These are phyloP conservation scores for Striga asiatica DNA, from an alignment of 257 asterid genomes.

Conservation along the genomic window DNA sequence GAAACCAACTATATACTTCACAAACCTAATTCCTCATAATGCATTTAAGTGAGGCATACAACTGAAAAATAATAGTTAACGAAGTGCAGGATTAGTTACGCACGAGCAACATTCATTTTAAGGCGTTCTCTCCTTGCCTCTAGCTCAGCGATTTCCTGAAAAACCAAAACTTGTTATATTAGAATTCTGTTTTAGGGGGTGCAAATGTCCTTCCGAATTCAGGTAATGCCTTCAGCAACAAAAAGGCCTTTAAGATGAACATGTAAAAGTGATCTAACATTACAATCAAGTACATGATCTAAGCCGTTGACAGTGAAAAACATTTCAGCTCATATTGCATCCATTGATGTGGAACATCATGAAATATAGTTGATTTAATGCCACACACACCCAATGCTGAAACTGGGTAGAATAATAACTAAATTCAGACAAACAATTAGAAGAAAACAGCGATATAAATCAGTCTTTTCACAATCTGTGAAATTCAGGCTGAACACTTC, in stretches of 20 bases:
- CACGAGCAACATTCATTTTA: constrained; percentile 76
- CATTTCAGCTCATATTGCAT: background rate
- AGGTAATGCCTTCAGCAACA: constrained; percentile 8
- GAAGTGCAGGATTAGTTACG: constrained; percentile 21
- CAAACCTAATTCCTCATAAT: background rate
- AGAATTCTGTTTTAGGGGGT: background rate
- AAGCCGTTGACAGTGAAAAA: background rate
- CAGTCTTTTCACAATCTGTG: background rate
- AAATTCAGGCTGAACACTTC: too few species aligned
- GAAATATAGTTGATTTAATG: background rate
- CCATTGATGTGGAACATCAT: background rate
- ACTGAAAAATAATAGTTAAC: background rate
- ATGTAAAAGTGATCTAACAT: background rate
- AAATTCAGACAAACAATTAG: background rate
- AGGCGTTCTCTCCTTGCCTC: constrained; percentile 88
- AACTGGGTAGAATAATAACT: too few species aligned
- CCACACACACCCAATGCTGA: too few species aligned
- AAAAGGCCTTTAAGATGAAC: background rate
- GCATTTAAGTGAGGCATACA: constrained; percentile 8
- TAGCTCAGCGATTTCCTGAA: constrained; percentile 83
- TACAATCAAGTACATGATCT: background rate
- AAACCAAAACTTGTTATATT: constrained; percentile 13
- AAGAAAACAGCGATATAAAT: background rate
- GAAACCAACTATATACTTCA: constrained; percentile 1
- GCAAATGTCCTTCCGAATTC: background rate